Evolutionary conservation across 352 stramenopile species (phyloP).

Genomic region (Phytophthora niederhauseri): DNA sequence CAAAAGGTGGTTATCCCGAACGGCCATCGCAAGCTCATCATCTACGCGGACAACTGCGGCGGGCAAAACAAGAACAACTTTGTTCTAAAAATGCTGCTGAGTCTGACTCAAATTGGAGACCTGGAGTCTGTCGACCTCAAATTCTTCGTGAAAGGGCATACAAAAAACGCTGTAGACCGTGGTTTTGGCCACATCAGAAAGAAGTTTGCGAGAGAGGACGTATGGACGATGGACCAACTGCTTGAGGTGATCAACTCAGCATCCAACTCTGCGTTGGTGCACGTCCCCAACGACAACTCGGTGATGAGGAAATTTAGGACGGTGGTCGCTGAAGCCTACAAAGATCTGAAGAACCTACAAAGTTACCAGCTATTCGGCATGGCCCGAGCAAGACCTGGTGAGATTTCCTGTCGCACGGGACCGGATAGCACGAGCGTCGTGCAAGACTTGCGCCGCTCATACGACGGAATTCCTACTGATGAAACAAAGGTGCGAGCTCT

Average conservation of each 20-base stretch:
- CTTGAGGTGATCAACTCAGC: constrained; percentile 3
- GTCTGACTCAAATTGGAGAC: not conserved
- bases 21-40: not conserved
- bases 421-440: too few relatives aligned
- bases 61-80: constrained; percentile 24
- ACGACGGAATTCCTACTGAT: too few relatives aligned
- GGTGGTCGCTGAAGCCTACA: not conserved
- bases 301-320: not conserved
- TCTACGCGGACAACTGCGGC: constrained; percentile 24
- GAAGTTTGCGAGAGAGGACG: not conserved
- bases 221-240: constrained; percentile 12
- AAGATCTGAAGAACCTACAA: too few relatives aligned
- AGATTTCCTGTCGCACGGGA: too few relatives aligned
- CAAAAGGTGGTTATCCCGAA: not conserved
- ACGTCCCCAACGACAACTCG: constrained; percentile 1
- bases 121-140: constrained; percentile 9
- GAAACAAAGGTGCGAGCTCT: too few relatives aligned
- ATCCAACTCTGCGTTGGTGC: not conserved
- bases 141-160: constrained; percentile 21
- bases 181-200: constrained; percentile 18
- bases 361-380: too few relatives aligned
- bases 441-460: too few relatives aligned
- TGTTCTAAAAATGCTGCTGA: too few relatives aligned
- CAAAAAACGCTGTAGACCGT: constrained; percentile 21
- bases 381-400: too few relatives aligned